These are phyloP conservation scores for Raphanus sativus DNA, from an alignment of 345 rosid genomes.

Conservation along the genomic window DNA sequence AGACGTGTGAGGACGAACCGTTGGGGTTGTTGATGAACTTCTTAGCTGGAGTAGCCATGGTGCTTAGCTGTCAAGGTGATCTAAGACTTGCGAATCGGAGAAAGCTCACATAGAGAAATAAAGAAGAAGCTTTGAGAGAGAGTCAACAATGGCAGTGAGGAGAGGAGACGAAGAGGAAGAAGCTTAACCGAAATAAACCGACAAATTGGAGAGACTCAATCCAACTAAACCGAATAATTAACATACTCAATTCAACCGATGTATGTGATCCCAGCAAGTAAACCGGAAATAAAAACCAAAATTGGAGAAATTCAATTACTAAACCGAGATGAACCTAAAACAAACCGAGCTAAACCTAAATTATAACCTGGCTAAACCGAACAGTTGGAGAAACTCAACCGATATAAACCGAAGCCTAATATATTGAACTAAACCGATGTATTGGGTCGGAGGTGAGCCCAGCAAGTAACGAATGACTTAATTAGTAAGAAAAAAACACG, in stretches of 20 bases:
- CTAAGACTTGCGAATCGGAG: conserved; percentile 10
- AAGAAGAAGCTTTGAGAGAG: conserved; percentile 27
- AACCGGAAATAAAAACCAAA: background rate
- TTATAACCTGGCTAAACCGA: background rate
- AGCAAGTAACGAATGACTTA: conserved; percentile 15
- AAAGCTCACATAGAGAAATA: conserved; percentile 12
- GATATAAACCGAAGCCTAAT: background rate
- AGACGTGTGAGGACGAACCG: conserved; percentile 49
- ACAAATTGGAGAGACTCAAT: background rate
- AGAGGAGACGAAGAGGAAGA: background rate
- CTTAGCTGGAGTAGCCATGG: conserved; percentile 76
- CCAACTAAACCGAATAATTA: too few relatives aligned
- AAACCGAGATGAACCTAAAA: background rate
- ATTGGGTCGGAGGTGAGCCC: conserved; percentile 15
- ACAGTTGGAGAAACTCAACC: too few relatives aligned
- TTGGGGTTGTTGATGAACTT: conserved; percentile 85
- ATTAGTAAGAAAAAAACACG: conserved; percentile 23
- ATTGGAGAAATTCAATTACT: background rate
- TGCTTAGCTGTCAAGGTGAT: conserved; percentile 9
- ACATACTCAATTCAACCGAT: background rate
- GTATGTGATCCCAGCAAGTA: background rate
- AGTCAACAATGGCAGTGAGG: conserved; percentile 37
- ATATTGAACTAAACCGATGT: background rate
- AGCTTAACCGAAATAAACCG: background rate
- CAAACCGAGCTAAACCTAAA: too few relatives aligned